Conservation (phyloP, 768 basidiomycete species). For the Lentinula edodes region DNA sequence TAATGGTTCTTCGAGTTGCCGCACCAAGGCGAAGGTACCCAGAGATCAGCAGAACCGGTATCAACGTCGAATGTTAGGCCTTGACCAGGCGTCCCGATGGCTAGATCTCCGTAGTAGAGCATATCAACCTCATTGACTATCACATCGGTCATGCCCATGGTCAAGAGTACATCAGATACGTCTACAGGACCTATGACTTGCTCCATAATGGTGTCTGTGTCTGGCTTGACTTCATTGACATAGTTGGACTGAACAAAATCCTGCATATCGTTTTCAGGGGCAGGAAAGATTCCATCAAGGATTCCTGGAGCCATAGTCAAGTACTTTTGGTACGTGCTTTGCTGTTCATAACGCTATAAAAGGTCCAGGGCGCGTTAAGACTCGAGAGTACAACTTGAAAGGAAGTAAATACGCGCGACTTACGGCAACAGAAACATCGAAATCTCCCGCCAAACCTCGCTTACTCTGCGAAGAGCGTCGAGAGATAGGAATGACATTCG, state of each 20-base stretch:
- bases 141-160: constrained; percentile 8
- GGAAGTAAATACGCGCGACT: neutral
- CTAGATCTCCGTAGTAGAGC: constrained; percentile 42
- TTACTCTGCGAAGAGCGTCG: neutral
- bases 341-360: neutral
- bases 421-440: neutral
- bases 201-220: constrained; percentile 5
- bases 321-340: neutral
- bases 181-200: constrained; percentile 17
- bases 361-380: neutral
- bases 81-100: constrained; percentile 53
- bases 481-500: neutral
- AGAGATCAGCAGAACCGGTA: constrained; percentile 67
- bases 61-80: constrained; percentile 54
- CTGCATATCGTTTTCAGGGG: neutral
- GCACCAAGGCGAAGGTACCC: constrained; percentile 38
- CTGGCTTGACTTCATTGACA: neutral
- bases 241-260: neutral
- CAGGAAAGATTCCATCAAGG: neutral
- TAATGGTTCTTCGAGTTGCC: constrained; percentile 31
- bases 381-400: neutral
- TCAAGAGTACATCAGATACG: neutral
- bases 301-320: neutral
- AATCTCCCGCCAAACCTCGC: neutral
- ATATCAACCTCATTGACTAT: constrained; percentile 13